phyloP scores from a whole-genome alignment of 352 stramenopile genomes.

The Globisporangium takayamanum region DNA sequence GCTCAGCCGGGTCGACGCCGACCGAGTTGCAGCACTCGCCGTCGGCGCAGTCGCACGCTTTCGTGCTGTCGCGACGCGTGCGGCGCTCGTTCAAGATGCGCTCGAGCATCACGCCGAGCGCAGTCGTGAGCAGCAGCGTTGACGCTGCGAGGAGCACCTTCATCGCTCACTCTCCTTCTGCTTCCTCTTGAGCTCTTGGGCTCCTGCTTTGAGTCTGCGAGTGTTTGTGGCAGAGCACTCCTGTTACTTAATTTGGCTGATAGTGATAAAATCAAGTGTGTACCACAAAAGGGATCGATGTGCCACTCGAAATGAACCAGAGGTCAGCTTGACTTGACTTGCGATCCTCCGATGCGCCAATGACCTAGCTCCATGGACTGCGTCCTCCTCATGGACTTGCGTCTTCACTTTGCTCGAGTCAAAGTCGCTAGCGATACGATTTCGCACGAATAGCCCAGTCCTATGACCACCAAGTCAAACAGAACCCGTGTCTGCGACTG shows the following conservation, averaged over 20 bases:
- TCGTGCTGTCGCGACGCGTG: slow-evolving; percentile 2
- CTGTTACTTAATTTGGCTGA: background rate
- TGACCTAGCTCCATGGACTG: too few relatives aligned
- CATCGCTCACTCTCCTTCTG: slow-evolving; percentile 10
- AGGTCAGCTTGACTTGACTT: too few relatives aligned
- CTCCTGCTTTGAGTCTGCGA: background rate
- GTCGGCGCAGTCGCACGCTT: slow-evolving; percentile 51
- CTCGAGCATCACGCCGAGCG: slow-evolving; percentile 23
- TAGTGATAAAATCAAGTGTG: background rate
- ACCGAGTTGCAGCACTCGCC: slow-evolving; percentile 76
- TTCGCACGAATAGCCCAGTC: too few relatives aligned
- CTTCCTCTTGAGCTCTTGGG: background rate
- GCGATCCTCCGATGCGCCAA: too few relatives aligned
- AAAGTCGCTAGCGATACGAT: too few relatives aligned
- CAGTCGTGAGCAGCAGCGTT: slow-evolving; percentile 21
- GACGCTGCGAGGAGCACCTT: slow-evolving; percentile 22
- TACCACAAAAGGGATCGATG: background rate
- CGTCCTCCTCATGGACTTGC: too few relatives aligned
- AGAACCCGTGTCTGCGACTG: too few relatives aligned
- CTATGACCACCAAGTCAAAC: too few relatives aligned
- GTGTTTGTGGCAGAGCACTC: background rate
- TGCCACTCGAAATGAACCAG: too few relatives aligned
- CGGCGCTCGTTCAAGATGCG: slow-evolving; percentile 23
- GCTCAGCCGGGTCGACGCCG: slow-evolving; percentile 32
- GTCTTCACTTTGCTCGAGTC: too few relatives aligned